These are phyloP conservation scores for Hypoxylon sp. DNA, from an alignment of 2,329 filamentous ascomycete species.

Conservation along the genomic window DNA sequence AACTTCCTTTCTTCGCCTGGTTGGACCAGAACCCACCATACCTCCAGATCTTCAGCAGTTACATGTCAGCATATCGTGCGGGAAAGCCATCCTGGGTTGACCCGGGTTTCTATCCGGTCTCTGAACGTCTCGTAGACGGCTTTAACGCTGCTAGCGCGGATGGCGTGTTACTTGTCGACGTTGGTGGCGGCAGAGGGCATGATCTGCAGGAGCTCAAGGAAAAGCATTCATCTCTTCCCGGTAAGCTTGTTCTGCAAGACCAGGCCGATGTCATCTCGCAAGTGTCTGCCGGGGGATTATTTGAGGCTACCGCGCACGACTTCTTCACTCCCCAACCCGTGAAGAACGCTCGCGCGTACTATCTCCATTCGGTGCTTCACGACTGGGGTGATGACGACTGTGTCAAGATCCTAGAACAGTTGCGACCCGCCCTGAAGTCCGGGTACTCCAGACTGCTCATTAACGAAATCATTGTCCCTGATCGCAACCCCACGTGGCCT, in stretches of 20 bases:
- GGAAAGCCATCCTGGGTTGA: slow-evolving; percentile 51
- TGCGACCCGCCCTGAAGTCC: slow-evolving; percentile 42
- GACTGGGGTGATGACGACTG: slow-evolving; percentile 50
- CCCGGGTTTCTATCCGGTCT: slow-evolving; percentile 41
- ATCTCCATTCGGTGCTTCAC: slow-evolving; percentile 47
- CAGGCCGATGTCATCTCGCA: slow-evolving; percentile 39
- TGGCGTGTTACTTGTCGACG: slow-evolving; percentile 50
- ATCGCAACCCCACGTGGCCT: slow-evolving; percentile 35
- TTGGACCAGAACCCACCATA: slow-evolving; percentile 48
- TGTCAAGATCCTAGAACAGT: slow-evolving; percentile 45
- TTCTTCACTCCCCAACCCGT: slow-evolving; percentile 46
- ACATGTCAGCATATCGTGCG: slow-evolving; percentile 50
- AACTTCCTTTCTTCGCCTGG: slow-evolving; percentile 50
- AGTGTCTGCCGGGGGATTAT: slow-evolving; percentile 8
- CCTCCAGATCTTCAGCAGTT: slow-evolving; percentile 47
- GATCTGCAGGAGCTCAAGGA: slow-evolving; percentile 48
- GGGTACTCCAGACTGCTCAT: slow-evolving; percentile 52
- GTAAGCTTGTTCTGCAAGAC: slow-evolving; percentile 51
- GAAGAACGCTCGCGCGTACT: slow-evolving; percentile 43
- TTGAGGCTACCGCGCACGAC: slow-evolving; percentile 37
- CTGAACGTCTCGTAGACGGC: slow-evolving; percentile 33
- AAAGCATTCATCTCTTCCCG: slow-evolving; percentile 43
- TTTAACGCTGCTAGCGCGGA: slow-evolving; percentile 33
- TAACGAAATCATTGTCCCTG: slow-evolving; percentile 52
- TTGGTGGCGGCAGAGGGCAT: slow-evolving; percentile 53